Conservation (phyloP, 345 rosid genomes). For the Xanthoceras sorbifolium region DNA sequence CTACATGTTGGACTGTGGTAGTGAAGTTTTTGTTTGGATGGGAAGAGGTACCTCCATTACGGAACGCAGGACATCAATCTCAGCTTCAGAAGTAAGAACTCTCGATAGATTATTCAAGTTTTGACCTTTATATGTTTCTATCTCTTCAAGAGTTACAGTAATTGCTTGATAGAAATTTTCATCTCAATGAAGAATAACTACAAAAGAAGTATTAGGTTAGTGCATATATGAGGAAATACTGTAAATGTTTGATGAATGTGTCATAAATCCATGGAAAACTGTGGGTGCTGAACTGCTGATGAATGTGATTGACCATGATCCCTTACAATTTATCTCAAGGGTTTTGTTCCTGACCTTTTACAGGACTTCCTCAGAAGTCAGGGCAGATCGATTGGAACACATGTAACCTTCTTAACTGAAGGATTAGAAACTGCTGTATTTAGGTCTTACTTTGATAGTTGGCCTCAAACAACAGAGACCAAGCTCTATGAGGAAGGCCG, state of each 20-base stretch:
- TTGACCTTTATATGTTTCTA: background rate
- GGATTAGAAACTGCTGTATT: conserved; percentile 72
- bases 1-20: conserved; percentile 71
- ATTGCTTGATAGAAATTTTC: background rate
- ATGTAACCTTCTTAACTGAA: conserved; percentile 67
- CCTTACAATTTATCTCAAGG: conserved; percentile 13
- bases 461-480: conserved; percentile 65
- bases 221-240: background rate
- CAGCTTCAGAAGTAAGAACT: conserved; percentile 65
- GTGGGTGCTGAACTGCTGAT: conserved; percentile 9
- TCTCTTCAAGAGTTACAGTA: background rate
- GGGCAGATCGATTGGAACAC: conserved; percentile 57
- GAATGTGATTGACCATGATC: conserved; percentile 17
- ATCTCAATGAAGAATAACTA: background rate
- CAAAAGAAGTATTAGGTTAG: background rate
- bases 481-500: conserved; percentile 80
- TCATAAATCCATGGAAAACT: background rate
- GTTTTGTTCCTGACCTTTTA: conserved; percentile 20
- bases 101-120: background rate
- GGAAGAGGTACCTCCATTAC: conserved; percentile 68
- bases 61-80: conserved; percentile 70
- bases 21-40: conserved; percentile 81
- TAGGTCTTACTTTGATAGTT: conserved; percentile 60
- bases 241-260: background rate
- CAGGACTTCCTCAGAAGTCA: conserved; percentile 61